Base-by-base conservation (phyloP, 192 early-diverging fungal genomes). In the Kappamyces sp. region DNA sequence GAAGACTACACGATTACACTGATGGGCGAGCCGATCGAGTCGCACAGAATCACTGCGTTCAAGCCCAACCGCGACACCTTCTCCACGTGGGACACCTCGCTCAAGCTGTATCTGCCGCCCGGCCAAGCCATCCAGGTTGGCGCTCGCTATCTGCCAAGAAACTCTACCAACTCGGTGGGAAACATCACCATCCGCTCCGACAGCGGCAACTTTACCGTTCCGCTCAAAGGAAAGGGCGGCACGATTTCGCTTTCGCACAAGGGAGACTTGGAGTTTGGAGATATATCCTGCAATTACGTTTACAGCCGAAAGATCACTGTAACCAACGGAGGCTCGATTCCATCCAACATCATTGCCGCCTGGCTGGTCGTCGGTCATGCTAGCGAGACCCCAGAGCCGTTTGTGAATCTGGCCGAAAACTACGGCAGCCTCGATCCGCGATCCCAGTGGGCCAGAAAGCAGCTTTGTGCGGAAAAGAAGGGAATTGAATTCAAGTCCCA, bases 331-430 rank as follows among this genome's bases (percentile, higher is more conserved):
- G 83, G 83, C 6, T 84, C 83, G 4, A 84, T 84, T 57, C 78
- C 83, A 8, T 49, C 76, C 2, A 61, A 44, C 32, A n/a, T 83
- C 35, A 66, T 58, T 33, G 49, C 77, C 15, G 78, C 74, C 51
- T 84, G 83, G 83, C 62, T 82, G 12, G 68, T 84, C 36, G 81
- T 80, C 23, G 80, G 81, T 3, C 78, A 79, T 53, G 50, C 71
- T 3, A 58, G 40, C 23, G 75, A 82, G 37, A 39, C 51, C 8
- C 36, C 74, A 8, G 13, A 49, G 2, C 52, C 76, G 0, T 54
- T 63, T 40, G 64, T 84, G 3, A 51, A 63, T 36, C 66, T 84
- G 3, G 46, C 49, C 8, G 78, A 84, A 61, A 69, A 38, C n/a
- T 84, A 72, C 65, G 64, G 69, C 5, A 62, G 63, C 8, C 64